These are phyloP conservation scores for Yamadazyma laniorum DNA, from an alignment of 805 yeast genomes.

Conservation along the genomic window DNA sequence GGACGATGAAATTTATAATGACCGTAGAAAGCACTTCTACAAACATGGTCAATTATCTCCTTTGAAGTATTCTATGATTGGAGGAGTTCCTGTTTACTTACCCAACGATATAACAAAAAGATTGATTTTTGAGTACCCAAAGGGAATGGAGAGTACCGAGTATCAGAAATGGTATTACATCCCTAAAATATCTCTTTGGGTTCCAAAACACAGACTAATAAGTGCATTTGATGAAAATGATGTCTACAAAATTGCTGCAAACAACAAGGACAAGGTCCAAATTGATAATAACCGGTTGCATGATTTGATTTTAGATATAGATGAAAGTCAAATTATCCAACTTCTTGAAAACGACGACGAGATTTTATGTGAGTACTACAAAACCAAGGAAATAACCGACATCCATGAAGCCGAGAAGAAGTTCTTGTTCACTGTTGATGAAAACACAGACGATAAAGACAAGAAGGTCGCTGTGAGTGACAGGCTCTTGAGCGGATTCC, in stretches of 20 bases:
- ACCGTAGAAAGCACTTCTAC: slow-evolving; percentile 62
- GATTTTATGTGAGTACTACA: slow-evolving; percentile 25
- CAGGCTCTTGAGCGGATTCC: slow-evolving; percentile 8
- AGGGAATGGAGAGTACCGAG: slow-evolving; percentile 21
- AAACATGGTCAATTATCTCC: slow-evolving; percentile 53
- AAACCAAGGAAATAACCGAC: slow-evolving; percentile 25
- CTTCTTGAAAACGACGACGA: slow-evolving; percentile 23
- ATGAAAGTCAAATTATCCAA: slow-evolving; percentile 22
- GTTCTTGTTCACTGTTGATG: slow-evolving; percentile 9
- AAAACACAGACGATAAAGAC: background rate
- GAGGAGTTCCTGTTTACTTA: slow-evolving; percentile 44
- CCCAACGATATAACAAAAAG: slow-evolving; percentile 25
- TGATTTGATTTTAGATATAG: slow-evolving; percentile 19
- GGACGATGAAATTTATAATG: slow-evolving; percentile 31
- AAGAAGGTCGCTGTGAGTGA: slow-evolving; percentile 4
- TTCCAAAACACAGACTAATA: slow-evolving; percentile 11
- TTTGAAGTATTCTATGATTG: slow-evolving; percentile 49
- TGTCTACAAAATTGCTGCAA: slow-evolving; percentile 5
- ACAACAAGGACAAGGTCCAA: background rate
- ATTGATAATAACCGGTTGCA: slow-evolving; percentile 11
- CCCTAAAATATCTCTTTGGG: slow-evolving; percentile 19
- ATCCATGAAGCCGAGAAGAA: slow-evolving; percentile 24
- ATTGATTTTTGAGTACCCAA: slow-evolving; percentile 19
- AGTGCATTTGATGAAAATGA: slow-evolving; percentile 16
- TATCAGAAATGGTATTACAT: slow-evolving; percentile 22